Base-by-base conservation (phyloP, 2,329 filamentous ascomycete species). In the Laburnicola sp. region DNA sequence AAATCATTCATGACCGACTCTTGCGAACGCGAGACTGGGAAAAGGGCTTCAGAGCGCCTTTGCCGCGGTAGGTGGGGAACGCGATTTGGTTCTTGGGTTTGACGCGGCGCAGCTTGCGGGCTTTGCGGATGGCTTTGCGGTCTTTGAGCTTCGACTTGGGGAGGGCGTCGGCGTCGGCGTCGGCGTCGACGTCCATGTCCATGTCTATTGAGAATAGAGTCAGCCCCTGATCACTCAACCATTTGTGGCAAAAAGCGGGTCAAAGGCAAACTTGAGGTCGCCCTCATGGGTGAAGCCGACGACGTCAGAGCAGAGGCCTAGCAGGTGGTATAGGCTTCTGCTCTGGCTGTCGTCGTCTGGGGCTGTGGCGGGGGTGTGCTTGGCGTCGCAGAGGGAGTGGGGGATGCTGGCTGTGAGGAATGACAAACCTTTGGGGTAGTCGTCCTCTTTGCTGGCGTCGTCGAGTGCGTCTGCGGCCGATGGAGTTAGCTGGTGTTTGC, bases 251-350 rank as follows among this genome's bases (percentile, higher is more conserved):
- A 60, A 58, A 71, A 11, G 68, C 54, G 62, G 60, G 64, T 69
- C 70, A 66, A 73, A 72, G 61, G 67, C 66, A 52, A 74, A 59
- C 52, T 68, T 45, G 45, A 75, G 62, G 40, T 68, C 47, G 30
- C 72, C 73, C 22, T 60, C 45, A 23, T 60, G 36, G 51, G 64
- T 65, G 61, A 75, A 76, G 54, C 72, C 73, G 34, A 69, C 52
- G 30, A 75, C 63, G 62, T 75, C 71, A 35, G 68, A 66, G 42
- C 69, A 70, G 21, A 74, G 65, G 21, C 74, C 74, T 30, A 76
- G 59, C 35, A 69, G 58, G 50, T 72, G 66, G 58, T 64, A 75
- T 54, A 76, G 69, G 16, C 67, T 59, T 35, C 64, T 50, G 48
- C 70, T 62, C 31, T 66, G 59, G 31, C 42, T 38, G 34, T 53